phyloP scores from a whole-genome alignment of 164 flowering plant species.

The Piper longum region DNA sequence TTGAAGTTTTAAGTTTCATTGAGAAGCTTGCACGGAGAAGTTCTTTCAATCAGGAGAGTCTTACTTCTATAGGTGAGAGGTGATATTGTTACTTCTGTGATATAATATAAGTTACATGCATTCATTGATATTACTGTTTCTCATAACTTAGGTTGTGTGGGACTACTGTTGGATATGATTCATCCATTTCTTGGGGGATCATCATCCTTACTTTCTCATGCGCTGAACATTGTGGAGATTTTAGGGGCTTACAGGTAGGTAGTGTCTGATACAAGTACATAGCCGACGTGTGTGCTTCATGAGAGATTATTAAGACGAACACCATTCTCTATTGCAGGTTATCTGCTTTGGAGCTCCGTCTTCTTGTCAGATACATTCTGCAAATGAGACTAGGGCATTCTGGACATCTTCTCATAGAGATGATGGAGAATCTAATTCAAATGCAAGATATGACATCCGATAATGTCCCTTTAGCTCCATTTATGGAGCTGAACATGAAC shows the following conservation, averaged over 20 bases:
- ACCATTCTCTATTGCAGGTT: slow-evolving; percentile 39
- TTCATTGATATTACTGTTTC: not conserved
- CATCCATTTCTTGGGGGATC: slow-evolving; percentile 74
- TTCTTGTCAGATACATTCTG: slow-evolving; percentile 65
- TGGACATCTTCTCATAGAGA: slow-evolving; percentile 61
- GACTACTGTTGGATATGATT: slow-evolving; percentile 74
- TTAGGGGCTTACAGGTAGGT: slow-evolving; percentile 92
- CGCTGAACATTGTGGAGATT: slow-evolving; percentile 77
- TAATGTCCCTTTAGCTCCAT: slow-evolving; percentile 84
- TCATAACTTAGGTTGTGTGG: slow-evolving; percentile 65
- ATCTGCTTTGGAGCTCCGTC: slow-evolving; percentile 73
- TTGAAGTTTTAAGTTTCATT: slow-evolving; percentile 65
- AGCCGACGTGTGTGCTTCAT: slow-evolving; percentile 2
- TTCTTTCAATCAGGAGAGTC: slow-evolving; percentile 83
- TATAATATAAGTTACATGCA: not conserved
- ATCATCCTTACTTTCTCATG: slow-evolving; percentile 65
- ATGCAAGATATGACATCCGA: slow-evolving; percentile 60
- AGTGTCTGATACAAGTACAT: not conserved
- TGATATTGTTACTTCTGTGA: not conserved
- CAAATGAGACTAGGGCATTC: slow-evolving; percentile 64
- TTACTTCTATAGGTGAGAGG: slow-evolving; percentile 80
- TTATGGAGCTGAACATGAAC: slow-evolving; percentile 89
- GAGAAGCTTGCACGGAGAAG: slow-evolving; percentile 78
- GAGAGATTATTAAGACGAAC: slow-evolving; percentile 2
- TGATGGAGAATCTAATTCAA: slow-evolving; percentile 79